Evolutionary conservation across 768 basidiomycete species (phyloP).

Genomic region (Hortiboletus campestris): DNA sequence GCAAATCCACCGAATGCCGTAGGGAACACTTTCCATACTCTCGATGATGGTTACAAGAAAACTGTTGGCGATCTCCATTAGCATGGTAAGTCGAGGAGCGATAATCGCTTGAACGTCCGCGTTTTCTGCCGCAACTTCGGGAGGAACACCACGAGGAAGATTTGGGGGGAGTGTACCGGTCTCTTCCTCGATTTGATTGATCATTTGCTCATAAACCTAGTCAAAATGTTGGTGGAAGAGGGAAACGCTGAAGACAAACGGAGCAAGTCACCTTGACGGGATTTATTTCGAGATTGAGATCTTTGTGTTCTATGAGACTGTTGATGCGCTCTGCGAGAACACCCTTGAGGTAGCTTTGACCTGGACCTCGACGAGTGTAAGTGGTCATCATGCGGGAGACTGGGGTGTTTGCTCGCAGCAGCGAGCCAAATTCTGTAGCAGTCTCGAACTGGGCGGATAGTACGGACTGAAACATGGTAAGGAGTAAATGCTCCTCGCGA

Average conservation of each 20-base stretch:
- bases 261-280: conserved; percentile 77
- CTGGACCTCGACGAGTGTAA: conserved; percentile 97
- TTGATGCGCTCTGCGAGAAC: conserved; percentile 98
- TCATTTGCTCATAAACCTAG: conserved; percentile 99
- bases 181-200: conserved; percentile 97
- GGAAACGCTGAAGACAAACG: neutral
- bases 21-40: conserved; percentile 97
- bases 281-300: conserved; percentile 98
- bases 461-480: conserved; percentile 99
- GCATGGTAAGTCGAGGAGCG: conserved; percentile 93
- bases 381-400: conserved; percentile 99
- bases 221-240: neutral
- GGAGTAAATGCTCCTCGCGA: conserved; percentile 93
- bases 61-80: conserved; percentile 99
- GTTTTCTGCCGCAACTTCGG: conserved; percentile 93
- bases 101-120: conserved; percentile 97
- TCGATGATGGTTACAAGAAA: conserved; percentile 98
- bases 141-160: conserved; percentile 88
- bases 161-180: conserved; percentile 89
- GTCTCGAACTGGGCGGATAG: conserved; percentile 99
- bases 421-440: conserved; percentile 97
- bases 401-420: conserved; percentile 97
- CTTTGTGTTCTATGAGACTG: conserved; percentile 98
- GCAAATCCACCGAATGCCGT: conserved; percentile 99
- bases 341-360: conserved; percentile 97